Evolutionary conservation across 169 alveolate genomes (phyloP), one percentile per base, ranked within the genome.

Genomic region (Eimeria mitis): DNA sequence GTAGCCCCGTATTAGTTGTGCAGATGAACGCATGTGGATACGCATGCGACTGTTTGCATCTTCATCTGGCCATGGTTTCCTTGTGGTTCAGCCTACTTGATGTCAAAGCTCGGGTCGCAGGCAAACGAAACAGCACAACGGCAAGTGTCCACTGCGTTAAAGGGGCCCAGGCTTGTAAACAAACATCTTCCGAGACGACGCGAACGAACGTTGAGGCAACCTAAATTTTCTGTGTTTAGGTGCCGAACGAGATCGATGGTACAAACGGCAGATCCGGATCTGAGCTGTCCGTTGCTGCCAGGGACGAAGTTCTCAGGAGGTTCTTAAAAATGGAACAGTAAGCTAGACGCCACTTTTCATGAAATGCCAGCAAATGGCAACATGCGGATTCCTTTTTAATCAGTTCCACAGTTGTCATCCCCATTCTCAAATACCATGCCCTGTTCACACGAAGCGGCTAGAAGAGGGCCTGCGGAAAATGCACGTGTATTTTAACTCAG

Each of bases 261-360:
- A 54, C 63, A 23, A 16, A 4, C 56, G 21, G 59, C 25, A 5
- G 73, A 56, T 56, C 40, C 40, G 92, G 44, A 42, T 47, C 6
- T 63, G 79, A 44, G 25, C 92, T 87, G 14, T 87, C 92, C 68
- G 23, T 87, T 63, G 92, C 81, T 56, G 92, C 14, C 65, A 40
- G 79, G 34, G 92, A 87, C 81, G 92, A 87, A 44, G 47, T 87
- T 23, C 61, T 87, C n/a, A 40, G 9, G 47, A 40, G 37, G 83
- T 40, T 87, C 21, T n/a, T 87, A 42, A 87, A 63, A 47, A 59
- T 63, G 81, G 59, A 87, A 40, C 92, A 87, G 92, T 87, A 49
- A 40, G 92, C 44, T 14, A 54, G 75, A 13, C 5, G 47, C 13
- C 56, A 59, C 34, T 34, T 37, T 56, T 54, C 59, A 56, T 37